Conservation (phyloP, 495 filamentous ascomycete genomes). For the Aspergillus nidulans region DNA sequence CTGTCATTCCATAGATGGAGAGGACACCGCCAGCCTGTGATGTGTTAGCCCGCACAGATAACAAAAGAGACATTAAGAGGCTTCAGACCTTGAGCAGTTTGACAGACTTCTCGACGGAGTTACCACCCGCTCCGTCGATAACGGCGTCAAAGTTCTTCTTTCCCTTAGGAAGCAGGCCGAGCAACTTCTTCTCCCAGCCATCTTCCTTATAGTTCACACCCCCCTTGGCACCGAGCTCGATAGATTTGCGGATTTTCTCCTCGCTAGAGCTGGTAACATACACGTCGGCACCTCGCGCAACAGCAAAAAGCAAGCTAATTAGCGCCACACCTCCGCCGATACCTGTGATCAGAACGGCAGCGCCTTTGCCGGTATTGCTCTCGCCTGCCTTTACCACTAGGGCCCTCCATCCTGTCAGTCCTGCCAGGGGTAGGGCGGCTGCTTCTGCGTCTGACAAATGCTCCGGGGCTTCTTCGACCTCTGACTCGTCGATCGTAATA, state of each 20-base stretch:
- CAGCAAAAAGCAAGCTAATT: conserved; percentile 64
- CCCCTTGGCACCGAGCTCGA: conserved; percentile 60
- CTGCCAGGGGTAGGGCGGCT: conserved; percentile 75
- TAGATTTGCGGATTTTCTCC: conserved; percentile 62
- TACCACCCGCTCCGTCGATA: conserved; percentile 74
- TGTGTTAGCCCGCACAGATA: not conserved
- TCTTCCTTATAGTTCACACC: conserved; percentile 64
- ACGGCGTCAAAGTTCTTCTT: conserved; percentile 63
- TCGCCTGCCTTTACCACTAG: conserved; percentile 64
- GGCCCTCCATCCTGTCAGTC: conserved; percentile 84
- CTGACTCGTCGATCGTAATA: conserved; percentile 59
- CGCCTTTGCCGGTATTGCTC: conserved; percentile 49
- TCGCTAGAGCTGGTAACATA: conserved; percentile 64
- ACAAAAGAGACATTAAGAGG: not conserved
- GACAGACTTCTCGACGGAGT: conserved; percentile 55
- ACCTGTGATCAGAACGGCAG: conserved; percentile 68
- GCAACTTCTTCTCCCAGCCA: conserved; percentile 66
- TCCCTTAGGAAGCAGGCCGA: conserved; percentile 46
- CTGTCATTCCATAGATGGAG: conserved; percentile 73
- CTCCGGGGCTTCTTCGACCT: conserved; percentile 68
- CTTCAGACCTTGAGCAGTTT: conserved; percentile 52
- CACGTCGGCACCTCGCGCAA: conserved; percentile 58
- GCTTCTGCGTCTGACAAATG: conserved; percentile 70
- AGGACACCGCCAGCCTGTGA: conserved; percentile 59
- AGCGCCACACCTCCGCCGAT: conserved; percentile 80